Evolutionary conservation across 2,329 filamentous ascomycete species (phyloP), one percentile per base, ranked within the genome.

Genomic region (Juglanconis juglandina): DNA sequence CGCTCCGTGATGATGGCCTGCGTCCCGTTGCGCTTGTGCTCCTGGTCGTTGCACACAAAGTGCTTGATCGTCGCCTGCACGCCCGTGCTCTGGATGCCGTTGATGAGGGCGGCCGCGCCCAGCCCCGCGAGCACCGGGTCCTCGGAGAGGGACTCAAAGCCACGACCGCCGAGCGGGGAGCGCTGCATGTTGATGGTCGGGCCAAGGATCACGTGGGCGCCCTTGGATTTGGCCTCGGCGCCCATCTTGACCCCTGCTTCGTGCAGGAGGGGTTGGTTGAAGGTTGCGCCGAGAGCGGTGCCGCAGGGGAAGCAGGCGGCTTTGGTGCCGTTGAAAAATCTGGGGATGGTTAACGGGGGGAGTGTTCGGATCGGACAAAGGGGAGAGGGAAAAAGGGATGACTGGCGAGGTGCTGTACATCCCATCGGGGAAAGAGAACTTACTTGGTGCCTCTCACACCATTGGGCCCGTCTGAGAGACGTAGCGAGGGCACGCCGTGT

Each of bases 381-480:
- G 24, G 24, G 24, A 24, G 24, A 2, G 24, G 24, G 24, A 2
- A 24, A 24, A 24, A 24, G 24, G 24, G 2, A 24, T 24, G 24
- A 24, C 24, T 24, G 24, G 24, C 2, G 24, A 24, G 24, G 24
- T 24, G 24, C 24, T 2, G 24, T 24, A 24, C 24, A 24, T 24
- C 1, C 24, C 24, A 24, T 24, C 24, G 24, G 24, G 24, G 24
- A 24, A 24, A 2, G 24, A 8, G 24, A 4, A 54, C 61, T 58
- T 56, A 63, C 66, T 83, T 85, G 51, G 83, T 86, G 54, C 87
- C 87, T 64, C 88, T 79, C 39, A 88, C 82, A 54, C 88, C 88
- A 70, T 89, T 90, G 42, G 88, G 88, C 0, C 88, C 87, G 66
- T 91, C 88, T 42, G 85, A 83, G 51, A 87, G 79, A 52, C 87